These are phyloP conservation scores for Umbelopsis sp. DNA, from an alignment of 192 early-diverging fungal species.

Conservation along the genomic window DNA sequence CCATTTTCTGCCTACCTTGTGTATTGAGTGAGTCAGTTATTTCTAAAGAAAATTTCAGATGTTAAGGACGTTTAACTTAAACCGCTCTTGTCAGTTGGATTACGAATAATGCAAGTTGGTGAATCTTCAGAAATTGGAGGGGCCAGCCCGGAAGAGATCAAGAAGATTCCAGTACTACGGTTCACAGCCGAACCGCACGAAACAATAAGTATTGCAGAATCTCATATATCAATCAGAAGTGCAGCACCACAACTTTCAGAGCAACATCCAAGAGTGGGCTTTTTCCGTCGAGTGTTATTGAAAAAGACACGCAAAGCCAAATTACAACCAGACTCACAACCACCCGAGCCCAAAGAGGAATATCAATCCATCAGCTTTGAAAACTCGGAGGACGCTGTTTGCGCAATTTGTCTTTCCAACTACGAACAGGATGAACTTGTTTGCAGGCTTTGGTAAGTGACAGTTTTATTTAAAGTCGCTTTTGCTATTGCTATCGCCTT, in stretches of 20 bases:
- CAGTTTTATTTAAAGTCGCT: too few species aligned
- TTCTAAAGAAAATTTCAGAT: background rate
- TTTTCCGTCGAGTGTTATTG: background rate
- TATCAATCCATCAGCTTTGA: slow-evolving; percentile 43
- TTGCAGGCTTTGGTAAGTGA: slow-evolving; percentile 61
- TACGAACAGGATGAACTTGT: slow-evolving; percentile 82
- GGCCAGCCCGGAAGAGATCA: slow-evolving; percentile 68
- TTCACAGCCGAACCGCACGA: slow-evolving; percentile 38
- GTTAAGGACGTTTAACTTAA: background rate
- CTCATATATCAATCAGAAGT: background rate
- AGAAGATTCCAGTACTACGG: slow-evolving; percentile 65
- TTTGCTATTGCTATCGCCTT: too few species aligned
- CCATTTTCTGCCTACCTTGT: slow-evolving; percentile 67
- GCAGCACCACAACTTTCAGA: background rate
- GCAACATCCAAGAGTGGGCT: background rate
- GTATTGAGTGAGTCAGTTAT: slow-evolving; percentile 43
- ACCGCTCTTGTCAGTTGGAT: slow-evolving; percentile 41
- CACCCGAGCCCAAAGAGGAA: background rate
- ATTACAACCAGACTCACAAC: background rate
- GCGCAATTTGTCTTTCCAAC: slow-evolving; percentile 76
- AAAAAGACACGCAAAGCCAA: background rate
- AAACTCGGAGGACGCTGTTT: slow-evolving; percentile 68
- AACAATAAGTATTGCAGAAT: slow-evolving; percentile 2
- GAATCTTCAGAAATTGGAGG: slow-evolving; percentile 63
- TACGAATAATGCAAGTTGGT: slow-evolving; percentile 57